Conservation (phyloP, 257 asterid species). For the Solanum sejunctum region DNA sequence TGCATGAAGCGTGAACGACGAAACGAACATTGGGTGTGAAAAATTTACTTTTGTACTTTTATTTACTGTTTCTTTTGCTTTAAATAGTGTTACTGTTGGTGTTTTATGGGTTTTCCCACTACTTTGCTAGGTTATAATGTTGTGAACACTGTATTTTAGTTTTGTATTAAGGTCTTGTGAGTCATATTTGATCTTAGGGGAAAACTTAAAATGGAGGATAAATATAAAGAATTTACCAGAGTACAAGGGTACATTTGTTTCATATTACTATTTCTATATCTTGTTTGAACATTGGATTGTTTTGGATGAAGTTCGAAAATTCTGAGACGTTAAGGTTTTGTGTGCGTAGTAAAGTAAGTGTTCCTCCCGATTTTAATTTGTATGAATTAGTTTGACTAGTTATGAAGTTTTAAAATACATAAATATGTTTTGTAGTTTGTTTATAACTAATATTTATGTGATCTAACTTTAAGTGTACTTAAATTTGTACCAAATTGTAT, state of each 20-base stretch:
- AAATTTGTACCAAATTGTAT: no score
- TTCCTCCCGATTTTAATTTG: no score
- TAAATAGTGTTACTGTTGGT: background rate
- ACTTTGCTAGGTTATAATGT: background rate
- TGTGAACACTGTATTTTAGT: background rate
- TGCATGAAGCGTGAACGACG: background rate
- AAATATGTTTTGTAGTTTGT: no score
- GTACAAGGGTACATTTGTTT: background rate
- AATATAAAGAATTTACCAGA: background rate
- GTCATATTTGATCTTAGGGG: background rate
- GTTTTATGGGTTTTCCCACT: background rate
- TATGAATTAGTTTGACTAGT: no score
- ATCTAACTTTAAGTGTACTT: no score
- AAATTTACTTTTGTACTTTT: background rate
- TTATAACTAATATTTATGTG: no score
- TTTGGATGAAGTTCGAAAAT: background rate
- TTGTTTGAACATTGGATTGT: background rate
- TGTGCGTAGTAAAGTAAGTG: no score
- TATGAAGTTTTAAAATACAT: no score
- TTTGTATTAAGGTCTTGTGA: background rate
- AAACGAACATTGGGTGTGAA: background rate
- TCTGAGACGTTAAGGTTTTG: no score
- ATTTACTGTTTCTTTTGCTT: background rate
- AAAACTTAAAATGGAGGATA: background rate
- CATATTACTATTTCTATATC: background rate